These are phyloP conservation scores for Teunomyces cretensis DNA, from an alignment of 805 yeast species.

Conservation along the genomic window DNA sequence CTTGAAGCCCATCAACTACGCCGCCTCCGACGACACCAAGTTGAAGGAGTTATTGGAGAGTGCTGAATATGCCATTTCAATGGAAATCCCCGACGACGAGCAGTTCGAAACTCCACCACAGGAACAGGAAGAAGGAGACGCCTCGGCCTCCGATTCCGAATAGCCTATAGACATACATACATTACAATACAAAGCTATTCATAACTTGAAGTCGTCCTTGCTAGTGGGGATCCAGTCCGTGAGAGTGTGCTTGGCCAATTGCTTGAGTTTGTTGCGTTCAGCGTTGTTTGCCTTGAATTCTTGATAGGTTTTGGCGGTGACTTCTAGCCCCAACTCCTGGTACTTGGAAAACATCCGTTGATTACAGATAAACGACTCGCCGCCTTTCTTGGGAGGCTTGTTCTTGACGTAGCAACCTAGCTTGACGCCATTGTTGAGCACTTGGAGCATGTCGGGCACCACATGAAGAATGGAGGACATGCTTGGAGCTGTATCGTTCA, in stretches of 20 bases:
- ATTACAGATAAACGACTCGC: slow-evolving; percentile 42
- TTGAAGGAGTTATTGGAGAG: slow-evolving; percentile 67
- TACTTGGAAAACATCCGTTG: slow-evolving; percentile 16
- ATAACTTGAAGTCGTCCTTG: slow-evolving; percentile 41
- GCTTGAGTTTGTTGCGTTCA: slow-evolving; percentile 30
- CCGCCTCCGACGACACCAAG: slow-evolving; percentile 51
- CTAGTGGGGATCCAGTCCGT: slow-evolving; percentile 49
- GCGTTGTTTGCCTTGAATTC: slow-evolving; percentile 17
- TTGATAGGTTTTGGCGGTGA: slow-evolving; percentile 5
- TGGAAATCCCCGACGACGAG: slow-evolving; percentile 31
- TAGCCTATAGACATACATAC: slow-evolving; percentile 7
- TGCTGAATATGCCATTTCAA: slow-evolving; percentile 72
- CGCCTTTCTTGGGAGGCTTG: slow-evolving; percentile 42
- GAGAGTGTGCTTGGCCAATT: slow-evolving; percentile 24
- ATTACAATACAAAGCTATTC: not conserved
- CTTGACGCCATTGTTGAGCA: slow-evolving; percentile 57
- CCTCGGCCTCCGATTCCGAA: slow-evolving; percentile 35
- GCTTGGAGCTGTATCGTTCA: slow-evolving; percentile 21
- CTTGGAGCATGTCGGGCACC: slow-evolving; percentile 28
- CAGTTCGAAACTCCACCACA: slow-evolving; percentile 22
- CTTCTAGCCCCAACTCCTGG: not conserved
- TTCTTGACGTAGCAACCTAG: slow-evolving; percentile 55
- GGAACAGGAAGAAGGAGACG: slow-evolving; percentile 34
- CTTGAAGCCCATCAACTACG: slow-evolving; percentile 74
- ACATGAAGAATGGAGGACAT: slow-evolving; percentile 30